A percentile compares a stretch with the other conserved stretches of the same genome.
These are phyloP conservation scores for Penstemon barbatus DNA, from an alignment of 257 asterid species.

Conservation along the genomic window DNA sequence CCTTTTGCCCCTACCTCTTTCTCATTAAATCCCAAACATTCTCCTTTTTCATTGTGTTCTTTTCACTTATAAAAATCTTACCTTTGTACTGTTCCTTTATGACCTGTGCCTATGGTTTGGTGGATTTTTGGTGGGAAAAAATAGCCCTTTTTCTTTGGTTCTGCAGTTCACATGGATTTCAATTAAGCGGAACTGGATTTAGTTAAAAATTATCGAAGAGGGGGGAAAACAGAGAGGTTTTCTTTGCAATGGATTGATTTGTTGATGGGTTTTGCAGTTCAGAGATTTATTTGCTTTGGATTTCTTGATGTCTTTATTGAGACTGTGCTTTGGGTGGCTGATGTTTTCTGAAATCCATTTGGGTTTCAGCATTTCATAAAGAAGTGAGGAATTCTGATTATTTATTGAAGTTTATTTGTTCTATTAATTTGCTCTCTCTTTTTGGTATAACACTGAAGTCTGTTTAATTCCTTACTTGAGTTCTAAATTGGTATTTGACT, in stretches of 20 bases:
- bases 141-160: constrained; percentile 17
- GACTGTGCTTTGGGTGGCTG: constrained; percentile 1
- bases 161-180: constrained; percentile 2
- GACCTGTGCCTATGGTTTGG: neutral
- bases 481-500: constrained; percentile 21
- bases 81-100: neutral
- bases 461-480: constrained; percentile 17
- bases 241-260: constrained; percentile 5
- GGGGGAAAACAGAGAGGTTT: constrained; percentile 17
- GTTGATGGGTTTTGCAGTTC: constrained; percentile 26
- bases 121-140: constrained; percentile 27
- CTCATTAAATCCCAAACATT: constrained; percentile 13
- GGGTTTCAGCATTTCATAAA: constrained; percentile 23
- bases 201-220: neutral
- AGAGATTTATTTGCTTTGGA: constrained; percentile 24
- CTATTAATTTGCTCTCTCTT: constrained; percentile 16
- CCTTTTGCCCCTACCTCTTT: constrained; percentile 2
- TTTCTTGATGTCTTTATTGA: constrained; percentile 6
- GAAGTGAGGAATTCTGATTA: constrained; percentile 11
- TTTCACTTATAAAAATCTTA: neutral
- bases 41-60: constrained; percentile 17
- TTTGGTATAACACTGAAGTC: constrained; percentile 1
- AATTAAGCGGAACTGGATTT: neutral
- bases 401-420: constrained; percentile 22
- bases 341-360: constrained; percentile 20